Evolutionary conservation across 169 alveolate genomes (phyloP), one percentile per base, ranked within the genome.

Genomic region (Plasmodium yoelii): DNA sequence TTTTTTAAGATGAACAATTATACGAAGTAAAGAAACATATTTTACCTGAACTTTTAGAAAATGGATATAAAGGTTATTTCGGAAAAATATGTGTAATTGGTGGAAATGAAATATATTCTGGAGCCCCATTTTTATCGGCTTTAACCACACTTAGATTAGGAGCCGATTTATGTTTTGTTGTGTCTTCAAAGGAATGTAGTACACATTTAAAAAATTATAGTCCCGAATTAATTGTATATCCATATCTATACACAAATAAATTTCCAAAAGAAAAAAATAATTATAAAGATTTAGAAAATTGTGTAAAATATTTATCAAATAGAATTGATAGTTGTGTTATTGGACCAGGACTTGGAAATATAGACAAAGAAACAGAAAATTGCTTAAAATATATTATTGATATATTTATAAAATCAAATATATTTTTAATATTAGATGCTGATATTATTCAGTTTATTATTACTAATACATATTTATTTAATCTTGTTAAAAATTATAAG

Each of bases 301-400:
- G 74, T 55, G 60, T 71, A 67, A 77, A 91, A 73, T 39, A 84
- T 65, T 65, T 94, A 94, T 22, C 93, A 92, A 95, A 73, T 71
- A 87, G 93, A 88, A 88, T 95, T 90, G 94, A 94, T 95, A 18
- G 87, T 93, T 77, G 88, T 77, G 95, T 96, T 24, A 93, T 97
- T 59, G 98, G 99, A 0, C 98, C 98, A 55, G 99, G 99, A 13
- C 92, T 96, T 28, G 98, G 99, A 15, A 94, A 97, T 64, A 96
- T 94, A 26, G 74, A 88, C 44, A 90, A 73, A 46, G 65, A 74
- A 34, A 92, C 87, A 26, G 42, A 63, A 49, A 55, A 15, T 2
- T 77, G 88, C 49, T 51, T 77, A 10, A 47, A 12, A 51, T 77
- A 28, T 49, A 22, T 77, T 49, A 49, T 77, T 8, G 18, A 64